A percentile compares a stretch with the other conserved stretches of the same genome.
phyloP scores from a whole-genome alignment of 139 green algal genomes.

The Gonium pectorale region DNA sequence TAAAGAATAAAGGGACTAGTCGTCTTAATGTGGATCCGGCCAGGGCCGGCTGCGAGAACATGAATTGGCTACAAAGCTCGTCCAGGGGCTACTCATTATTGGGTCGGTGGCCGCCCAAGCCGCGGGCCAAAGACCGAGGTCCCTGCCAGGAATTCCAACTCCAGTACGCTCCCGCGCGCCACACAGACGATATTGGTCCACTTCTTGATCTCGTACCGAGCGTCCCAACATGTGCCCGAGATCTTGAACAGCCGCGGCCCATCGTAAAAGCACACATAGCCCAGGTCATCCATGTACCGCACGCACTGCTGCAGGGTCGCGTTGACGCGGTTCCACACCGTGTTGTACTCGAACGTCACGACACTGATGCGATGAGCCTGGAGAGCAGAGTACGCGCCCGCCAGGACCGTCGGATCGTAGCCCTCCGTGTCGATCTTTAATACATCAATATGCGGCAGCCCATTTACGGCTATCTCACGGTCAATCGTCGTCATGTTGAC shows the following conservation, averaged over 20 bases:
- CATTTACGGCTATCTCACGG: background rate
- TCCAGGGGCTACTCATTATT: no score
- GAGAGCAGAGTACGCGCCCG: background rate
- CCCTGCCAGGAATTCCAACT: background rate
- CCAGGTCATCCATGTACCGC: background rate
- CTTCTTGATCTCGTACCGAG: background rate
- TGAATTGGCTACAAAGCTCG: no score
- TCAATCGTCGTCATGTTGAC: background rate
- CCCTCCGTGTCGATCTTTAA: slow-evolving; percentile 23
- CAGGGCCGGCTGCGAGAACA: no score
- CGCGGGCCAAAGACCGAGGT: no score
- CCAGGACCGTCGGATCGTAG: background rate
- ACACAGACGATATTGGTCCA: background rate
- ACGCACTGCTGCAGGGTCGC: background rate
- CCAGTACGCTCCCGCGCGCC: background rate
- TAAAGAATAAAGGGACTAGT: no score
- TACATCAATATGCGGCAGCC: background rate
- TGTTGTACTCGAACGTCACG: slow-evolving; percentile 2
- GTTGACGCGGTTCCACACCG: background rate
- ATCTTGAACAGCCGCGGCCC: background rate
- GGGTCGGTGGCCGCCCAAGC: no score
- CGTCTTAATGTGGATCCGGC: no score
- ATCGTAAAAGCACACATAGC: slow-evolving; percentile 20
- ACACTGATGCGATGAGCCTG: background rate
- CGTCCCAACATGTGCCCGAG: background rate